A percentile compares a stretch with the other conserved stretches of the same genome.
phyloP scores from a whole-genome alignment of 371 early-diverging fungal genomes.

The Cokeromyces recurvatus region DNA sequence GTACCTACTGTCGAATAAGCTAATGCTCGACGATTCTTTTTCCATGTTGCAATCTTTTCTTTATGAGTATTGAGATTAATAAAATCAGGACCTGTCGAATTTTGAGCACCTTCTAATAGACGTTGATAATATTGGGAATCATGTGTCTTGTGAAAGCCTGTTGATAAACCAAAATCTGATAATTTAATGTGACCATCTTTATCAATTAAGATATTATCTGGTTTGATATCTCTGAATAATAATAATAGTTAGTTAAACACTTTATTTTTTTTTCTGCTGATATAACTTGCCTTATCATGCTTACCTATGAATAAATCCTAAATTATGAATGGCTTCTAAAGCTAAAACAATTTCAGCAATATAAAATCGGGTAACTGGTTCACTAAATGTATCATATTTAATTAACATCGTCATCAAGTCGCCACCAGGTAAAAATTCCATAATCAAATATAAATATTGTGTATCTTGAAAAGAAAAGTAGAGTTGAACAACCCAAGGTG shows the following conservation, averaged over 20 bases:
- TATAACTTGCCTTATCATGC: background rate
- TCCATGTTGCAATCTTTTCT: conserved; percentile 94
- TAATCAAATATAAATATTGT: conserved; percentile 92
- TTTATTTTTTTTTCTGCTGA: background rate
- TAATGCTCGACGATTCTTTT: conserved; percentile 87
- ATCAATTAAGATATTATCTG: conserved; percentile 85
- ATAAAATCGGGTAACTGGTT: conserved; percentile 96
- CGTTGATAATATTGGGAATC: conserved; percentile 92
- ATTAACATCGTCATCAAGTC: conserved; percentile 98
- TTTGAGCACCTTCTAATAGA: conserved; percentile 58
- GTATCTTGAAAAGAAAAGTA: conserved; percentile 95
- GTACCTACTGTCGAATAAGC: conserved; percentile 96
- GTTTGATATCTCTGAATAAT: conserved; percentile 77
- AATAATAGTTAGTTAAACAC: conserved; percentile 4
- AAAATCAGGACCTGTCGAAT: conserved; percentile 53
- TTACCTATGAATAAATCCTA: conserved; percentile 97
- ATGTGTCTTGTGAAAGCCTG: conserved; percentile 97
- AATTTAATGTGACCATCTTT: conserved; percentile 87
- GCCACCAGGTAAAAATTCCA: conserved; percentile 98
- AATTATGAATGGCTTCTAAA: conserved; percentile 90
- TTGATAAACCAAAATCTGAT: conserved; percentile 97
- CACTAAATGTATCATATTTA: conserved; percentile 93
- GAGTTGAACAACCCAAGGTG: conserved; percentile 98
- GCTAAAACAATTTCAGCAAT: conserved; percentile 97
- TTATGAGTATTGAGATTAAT: conserved; percentile 79